Conservation (phyloP, 2,329 filamentous ascomycete species). For the Elsinoe australis region DNA sequence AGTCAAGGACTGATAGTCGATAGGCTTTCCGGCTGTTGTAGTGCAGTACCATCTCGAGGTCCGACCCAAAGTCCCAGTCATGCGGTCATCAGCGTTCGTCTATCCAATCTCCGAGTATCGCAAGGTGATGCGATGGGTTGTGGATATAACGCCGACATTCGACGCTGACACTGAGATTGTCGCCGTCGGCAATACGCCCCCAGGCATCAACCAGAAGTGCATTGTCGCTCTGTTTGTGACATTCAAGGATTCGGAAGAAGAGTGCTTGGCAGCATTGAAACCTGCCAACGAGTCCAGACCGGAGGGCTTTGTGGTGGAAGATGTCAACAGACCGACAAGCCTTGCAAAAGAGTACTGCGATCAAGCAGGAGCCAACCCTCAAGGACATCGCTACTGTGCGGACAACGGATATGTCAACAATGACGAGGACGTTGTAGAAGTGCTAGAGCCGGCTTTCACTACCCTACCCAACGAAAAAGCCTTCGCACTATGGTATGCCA, state of each 20-base stretch:
- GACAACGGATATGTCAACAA: slow-evolving; percentile 48
- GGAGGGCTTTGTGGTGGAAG: slow-evolving; percentile 31
- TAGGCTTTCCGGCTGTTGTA: slow-evolving; percentile 47
- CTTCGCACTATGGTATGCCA: slow-evolving; percentile 45
- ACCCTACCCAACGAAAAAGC: slow-evolving; percentile 41
- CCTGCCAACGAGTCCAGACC: slow-evolving; percentile 36
- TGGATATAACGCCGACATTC: slow-evolving; percentile 30
- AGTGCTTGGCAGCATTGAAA: slow-evolving; percentile 33
- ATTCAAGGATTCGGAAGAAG: slow-evolving; percentile 35
- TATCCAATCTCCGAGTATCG: slow-evolving; percentile 42
- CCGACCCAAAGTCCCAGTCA: slow-evolving; percentile 22
- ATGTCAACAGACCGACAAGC: slow-evolving; percentile 37
- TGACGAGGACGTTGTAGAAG: slow-evolving; percentile 38
- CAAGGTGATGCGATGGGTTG: slow-evolving; percentile 43
- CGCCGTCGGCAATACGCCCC: slow-evolving; percentile 30
- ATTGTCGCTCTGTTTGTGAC: slow-evolving; percentile 36
- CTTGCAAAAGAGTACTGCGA: slow-evolving; percentile 37
- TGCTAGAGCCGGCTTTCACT: slow-evolving; percentile 43
- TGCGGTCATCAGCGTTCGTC: slow-evolving; percentile 38
- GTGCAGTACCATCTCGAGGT: slow-evolving; percentile 45
- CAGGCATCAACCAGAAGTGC: slow-evolving; percentile 27
- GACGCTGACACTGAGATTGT: slow-evolving; percentile 39
- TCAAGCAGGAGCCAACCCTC: slow-evolving; percentile 43
- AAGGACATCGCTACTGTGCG: slow-evolving; percentile 42
- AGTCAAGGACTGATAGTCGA: too few species aligned